Evolutionary conservation across 495 filamentous ascomycete species (phyloP), one percentile per base, ranked within the genome.

Genomic region (Neurospora intermedia): DNA sequence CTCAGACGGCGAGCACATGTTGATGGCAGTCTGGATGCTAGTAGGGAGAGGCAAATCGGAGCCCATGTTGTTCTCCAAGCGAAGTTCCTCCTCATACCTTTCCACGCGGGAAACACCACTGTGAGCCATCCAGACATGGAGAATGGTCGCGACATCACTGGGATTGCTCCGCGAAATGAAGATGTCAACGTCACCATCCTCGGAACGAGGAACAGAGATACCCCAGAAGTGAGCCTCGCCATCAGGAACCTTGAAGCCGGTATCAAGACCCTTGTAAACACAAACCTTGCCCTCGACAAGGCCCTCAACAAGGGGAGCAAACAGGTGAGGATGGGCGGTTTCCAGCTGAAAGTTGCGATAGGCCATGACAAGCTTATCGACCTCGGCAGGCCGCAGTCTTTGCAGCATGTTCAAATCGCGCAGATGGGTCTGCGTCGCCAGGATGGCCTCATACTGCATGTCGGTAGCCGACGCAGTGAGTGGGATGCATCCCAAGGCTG

Each of bases 111-210:
- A 18, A n/a, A 79, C 48, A 1, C 74, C 74, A 46, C 76, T 74
- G 59, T 80, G 78, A 13, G 76, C 79, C 11, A 80, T 46, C 76
- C 76, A 80, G 4, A 74, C 72, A 54, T 80, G 79, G 2, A 80
- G 62, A 16, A 76, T 40, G 2, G 79, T 79, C 43, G 46, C 69
- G 23, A 74, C 38, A 43, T 79, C 79, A 38, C 71, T 75, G 15
- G 77, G 78, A 18, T 72, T 72, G 10, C 73, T 74, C 5, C 76
- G 70, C 1, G 78, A 80, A 46, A 80, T 71, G 42, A 76, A 78
- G 5, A 80, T 75, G 59, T 75, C 69, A 11, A 78, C 23, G 0
- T 39, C 39, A 18, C 23, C 43, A 10, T 62, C 41, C 4, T 73
- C 66, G 0, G 54, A 69, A 3, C n/a, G 23, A 7, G 46, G 45